Evolutionary conservation across 148 eudicot species (phyloP), one percentile per base, ranked within the genome.

Genomic region (Linanthus parryae): DNA sequence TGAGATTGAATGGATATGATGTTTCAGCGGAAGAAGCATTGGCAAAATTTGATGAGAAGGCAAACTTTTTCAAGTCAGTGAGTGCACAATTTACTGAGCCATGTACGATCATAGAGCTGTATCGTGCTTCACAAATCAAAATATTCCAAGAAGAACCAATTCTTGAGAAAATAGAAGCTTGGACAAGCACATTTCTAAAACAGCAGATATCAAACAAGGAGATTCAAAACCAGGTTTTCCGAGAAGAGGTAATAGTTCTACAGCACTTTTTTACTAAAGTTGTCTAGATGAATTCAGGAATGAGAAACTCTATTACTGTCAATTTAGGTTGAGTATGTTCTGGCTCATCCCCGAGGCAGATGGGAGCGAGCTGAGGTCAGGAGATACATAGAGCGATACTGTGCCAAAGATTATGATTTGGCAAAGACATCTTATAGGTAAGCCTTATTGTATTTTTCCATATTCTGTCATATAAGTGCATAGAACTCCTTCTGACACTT

Each of bases 1-100:
- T 57, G 15, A 40, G 61, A 24, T 38, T 57, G 7, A 43, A 57
- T 30, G 61, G 50, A 8, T 57, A 57, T 31, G 52, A 57, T 19
- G 50, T 57, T 20, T 57, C 43, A 5, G 44, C 61, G 44, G 51
- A n/a, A 40, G 7, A 51, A 43, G 26, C 16, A 4, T 50, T 30
- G 13, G 6, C 7, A 0, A n/a, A n/a, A n/a, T n/a, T n/a, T n/a
- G n/a, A n/a, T n/a, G n/a, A n/a, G n/a, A n/a, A n/a, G n/a, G n/a
- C n/a, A n/a, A n/a, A n/a, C n/a, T n/a, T 15, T 14, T n/a, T 6
- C 9, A 1, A 4, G 12, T 48, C 4, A 27, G 2, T 11, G 44
- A n/a, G 6, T 21, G 26, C 29, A n/a, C 27, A 26, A 9, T 15
- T 25, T 26, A 0, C 11, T 31, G 25, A 43, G 1, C 19, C 5